Evolutionary conservation across 2,329 filamentous ascomycete genomes (phyloP), one percentile per base, ranked within the genome.

Genomic region (Coleophoma eucalyptorum): DNA sequence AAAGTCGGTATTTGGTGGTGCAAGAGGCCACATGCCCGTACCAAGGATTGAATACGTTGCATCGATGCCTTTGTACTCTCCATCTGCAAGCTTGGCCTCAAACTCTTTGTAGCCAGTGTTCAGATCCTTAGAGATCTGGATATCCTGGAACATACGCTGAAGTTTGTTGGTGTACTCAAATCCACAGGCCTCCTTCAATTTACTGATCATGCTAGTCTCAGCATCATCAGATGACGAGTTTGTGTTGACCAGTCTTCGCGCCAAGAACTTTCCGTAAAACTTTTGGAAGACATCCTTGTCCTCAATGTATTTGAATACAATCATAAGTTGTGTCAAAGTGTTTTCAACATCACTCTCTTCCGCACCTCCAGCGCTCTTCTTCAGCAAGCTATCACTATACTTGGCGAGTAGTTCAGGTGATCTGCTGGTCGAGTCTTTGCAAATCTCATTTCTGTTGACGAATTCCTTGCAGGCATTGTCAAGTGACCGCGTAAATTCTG

Each of bases 201-300:
- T 99, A 75, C 89, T 92, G 70, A 99, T 99, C 94, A 99, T 99
- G 73, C 90, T 97, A 0, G 91, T 97, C 76, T 99, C 94, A 1
- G 94, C 93, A 71, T 99, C 94, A 60, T 96, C 92, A 2, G 92
- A 97, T 3, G 94, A 94, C 0, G 94, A 97, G 67, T 88, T 97
- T 68, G 89, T 91, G 69, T 97, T 90, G 16, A 99, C 94, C 50
- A 99, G 75, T 62, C 94, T 90, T 68, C 96, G 90, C 46, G 94
- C 94, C 61, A 99, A 76, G 86, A 96, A 96, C 56, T 92, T 89
- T 2, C 93, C 96, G 73, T 99, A 99, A 72, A 97, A 99, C 70
- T 97, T 99, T 70, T 97, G 94, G 80, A 99, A 99, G 5, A 99
- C 95, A 65, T 99, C 94, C 78, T 99, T 99, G 72, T 99, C 95